phyloP scores from a whole-genome alignment of 2,329 filamentous ascomycete species.

The Ophiostoma australiae region DNA sequence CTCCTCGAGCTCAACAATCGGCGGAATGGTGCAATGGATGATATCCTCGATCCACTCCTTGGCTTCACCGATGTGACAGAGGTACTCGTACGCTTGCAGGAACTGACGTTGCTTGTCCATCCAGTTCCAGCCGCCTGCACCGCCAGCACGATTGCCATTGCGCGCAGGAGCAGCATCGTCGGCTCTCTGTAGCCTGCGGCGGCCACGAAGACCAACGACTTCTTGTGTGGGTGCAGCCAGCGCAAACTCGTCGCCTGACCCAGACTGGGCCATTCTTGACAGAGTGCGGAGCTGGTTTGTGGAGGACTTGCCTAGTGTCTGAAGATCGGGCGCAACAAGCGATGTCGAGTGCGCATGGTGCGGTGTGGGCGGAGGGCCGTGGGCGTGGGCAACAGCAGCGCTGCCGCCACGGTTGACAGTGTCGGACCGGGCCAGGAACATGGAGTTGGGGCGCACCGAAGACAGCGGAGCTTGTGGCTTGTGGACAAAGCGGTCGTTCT shows the following conservation, averaged over 20 bases:
- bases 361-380: slow-evolving; percentile 35
- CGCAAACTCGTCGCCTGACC: slow-evolving; percentile 71
- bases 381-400: slow-evolving; percentile 33
- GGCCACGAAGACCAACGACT: slow-evolving; percentile 79
- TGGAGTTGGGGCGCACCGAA: slow-evolving; percentile 53
- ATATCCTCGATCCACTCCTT: slow-evolving; percentile 98
- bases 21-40: slow-evolving; percentile 76
- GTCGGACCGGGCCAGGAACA: slow-evolving; percentile 57
- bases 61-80: slow-evolving; percentile 97
- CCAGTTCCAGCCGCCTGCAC: slow-evolving; percentile 85
- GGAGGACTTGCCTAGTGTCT: slow-evolving; percentile 78
- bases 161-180: slow-evolving; percentile 48
- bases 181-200: slow-evolving; percentile 72
- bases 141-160: slow-evolving; percentile 51
- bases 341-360: slow-evolving; percentile 38
- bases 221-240: slow-evolving; percentile 75
- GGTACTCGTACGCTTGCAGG: slow-evolving; percentile 93
- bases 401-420: slow-evolving; percentile 41
- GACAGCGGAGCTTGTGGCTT: slow-evolving; percentile 42
- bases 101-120: slow-evolving; percentile 99
- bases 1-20: slow-evolving; percentile 91
- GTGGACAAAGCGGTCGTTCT: slow-evolving; percentile 24
- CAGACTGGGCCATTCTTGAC: slow-evolving; percentile 73
- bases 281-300: slow-evolving; percentile 85
- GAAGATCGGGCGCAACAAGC: slow-evolving; percentile 66